These are phyloP conservation scores for Lecanicillium sp. DNA, from an alignment of 2,329 filamentous ascomycete genomes.

Conservation along the genomic window DNA sequence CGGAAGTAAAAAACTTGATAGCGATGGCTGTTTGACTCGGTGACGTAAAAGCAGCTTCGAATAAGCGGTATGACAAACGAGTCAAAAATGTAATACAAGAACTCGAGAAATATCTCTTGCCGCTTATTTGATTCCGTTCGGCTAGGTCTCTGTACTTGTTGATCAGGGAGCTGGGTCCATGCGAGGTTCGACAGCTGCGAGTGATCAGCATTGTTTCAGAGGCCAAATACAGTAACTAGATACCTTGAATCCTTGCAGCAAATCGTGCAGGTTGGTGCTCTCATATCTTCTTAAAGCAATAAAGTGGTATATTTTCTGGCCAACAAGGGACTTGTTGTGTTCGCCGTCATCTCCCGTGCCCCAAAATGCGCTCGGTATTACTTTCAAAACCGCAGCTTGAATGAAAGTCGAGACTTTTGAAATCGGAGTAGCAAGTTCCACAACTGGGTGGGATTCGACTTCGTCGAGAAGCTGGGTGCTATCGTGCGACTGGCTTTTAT, in stretches of 20 bases:
- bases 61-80: constrained; percentile 83
- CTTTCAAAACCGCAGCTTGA: constrained; percentile 60
- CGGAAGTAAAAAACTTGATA: constrained; percentile 88
- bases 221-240: constrained; percentile 8
- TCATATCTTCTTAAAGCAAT: constrained; percentile 74
- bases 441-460: constrained; percentile 31
- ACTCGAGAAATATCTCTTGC: constrained; percentile 69
- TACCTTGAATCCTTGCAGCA: constrained; percentile 69
- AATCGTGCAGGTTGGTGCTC: constrained; percentile 67
- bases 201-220: constrained; percentile 2
- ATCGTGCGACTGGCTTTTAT: constrained; percentile 1
- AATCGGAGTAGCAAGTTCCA: constrained; percentile 58
- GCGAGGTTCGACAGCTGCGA: constrained; percentile 54
- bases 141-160: constrained; percentile 48
- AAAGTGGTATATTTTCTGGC: constrained; percentile 68
- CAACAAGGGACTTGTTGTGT: constrained; percentile 54
- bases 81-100: constrained; percentile 89
- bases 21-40: constrained; percentile 73
- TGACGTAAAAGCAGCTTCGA: constrained; percentile 85
- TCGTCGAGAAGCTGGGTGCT: background rate
- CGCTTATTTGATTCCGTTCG: constrained; percentile 68
- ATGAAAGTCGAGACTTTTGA: constrained; percentile 79
- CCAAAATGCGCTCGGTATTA: constrained; percentile 72
- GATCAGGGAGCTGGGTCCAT: constrained; percentile 60
- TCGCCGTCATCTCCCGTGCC: constrained; percentile 44